Percentiles rank a stretch among this genome's conserved stretches.
Evolutionary conservation across 73 alveolate species (phyloP).

Genomic region (Tetrahymena elliotti): DNA sequence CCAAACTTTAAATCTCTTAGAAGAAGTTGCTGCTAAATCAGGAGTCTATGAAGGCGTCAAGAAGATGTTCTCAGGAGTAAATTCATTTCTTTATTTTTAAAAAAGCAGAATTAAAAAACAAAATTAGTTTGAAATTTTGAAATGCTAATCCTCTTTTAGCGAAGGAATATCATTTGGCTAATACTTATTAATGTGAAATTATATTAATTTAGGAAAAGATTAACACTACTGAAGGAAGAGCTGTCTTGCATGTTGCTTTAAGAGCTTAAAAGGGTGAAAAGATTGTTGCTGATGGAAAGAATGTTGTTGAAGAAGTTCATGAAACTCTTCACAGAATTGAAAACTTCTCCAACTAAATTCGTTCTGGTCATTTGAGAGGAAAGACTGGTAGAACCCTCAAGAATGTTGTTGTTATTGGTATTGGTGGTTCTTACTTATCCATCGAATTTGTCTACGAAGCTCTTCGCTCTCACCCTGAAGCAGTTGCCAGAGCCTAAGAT

Average conservation of each 20-base stretch:
- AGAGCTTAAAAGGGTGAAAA: slow-evolving; percentile 57
- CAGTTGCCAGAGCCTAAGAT: background rate
- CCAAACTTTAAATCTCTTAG: background rate
- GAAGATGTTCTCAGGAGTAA: background rate
- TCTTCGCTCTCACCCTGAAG: slow-evolving; percentile 8
- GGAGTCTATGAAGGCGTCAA: slow-evolving; percentile 26
- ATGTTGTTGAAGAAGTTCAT: slow-evolving; percentile 71
- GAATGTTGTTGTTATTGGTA: slow-evolving; percentile 64
- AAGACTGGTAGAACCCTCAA: slow-evolving; percentile 54
- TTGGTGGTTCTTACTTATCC: slow-evolving; percentile 32
- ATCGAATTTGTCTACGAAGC: slow-evolving; percentile 33
- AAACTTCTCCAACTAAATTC: slow-evolving; percentile 48
- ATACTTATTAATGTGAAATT: no score
- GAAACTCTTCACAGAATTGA: slow-evolving; percentile 64
- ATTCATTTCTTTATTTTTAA: background rate
- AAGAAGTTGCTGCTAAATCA: slow-evolving; percentile 6
- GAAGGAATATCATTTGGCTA: no score
- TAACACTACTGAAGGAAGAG: slow-evolving; percentile 62
- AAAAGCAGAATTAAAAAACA: background rate
- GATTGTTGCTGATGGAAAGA: slow-evolving; percentile 53
- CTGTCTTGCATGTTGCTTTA: slow-evolving; percentile 79
- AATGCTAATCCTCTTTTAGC: background rate
- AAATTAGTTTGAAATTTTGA: background rate
- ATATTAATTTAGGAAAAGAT: slow-evolving; percentile 28
- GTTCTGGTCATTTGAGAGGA: slow-evolving; percentile 67